Conservation (phyloP, 805 yeast species). For the Lipomyces sp. region DNA sequence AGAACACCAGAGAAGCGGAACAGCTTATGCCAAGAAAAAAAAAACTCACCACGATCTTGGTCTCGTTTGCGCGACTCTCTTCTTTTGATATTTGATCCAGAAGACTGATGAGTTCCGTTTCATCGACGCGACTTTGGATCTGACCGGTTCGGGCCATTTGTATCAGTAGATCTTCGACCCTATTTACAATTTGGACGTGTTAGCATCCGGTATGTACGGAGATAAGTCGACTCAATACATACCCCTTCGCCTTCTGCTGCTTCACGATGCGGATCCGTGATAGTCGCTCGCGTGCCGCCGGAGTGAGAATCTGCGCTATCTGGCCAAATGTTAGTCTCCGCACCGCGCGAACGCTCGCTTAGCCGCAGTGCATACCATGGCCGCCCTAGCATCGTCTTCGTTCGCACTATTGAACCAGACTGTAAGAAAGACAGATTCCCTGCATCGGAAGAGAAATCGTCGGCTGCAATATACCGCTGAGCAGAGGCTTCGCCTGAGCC, state of each 20-base stretch:
- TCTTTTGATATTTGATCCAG: constrained; percentile 77
- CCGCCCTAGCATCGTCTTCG: constrained; percentile 25
- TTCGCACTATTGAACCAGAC: background rate
- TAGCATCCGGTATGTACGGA: background rate
- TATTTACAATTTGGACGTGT: constrained; percentile 1
- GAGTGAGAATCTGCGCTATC: constrained; percentile 70
- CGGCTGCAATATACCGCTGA: too few relatives aligned
- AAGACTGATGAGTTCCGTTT: constrained; percentile 76
- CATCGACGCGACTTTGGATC: constrained; percentile 67
- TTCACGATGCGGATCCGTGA: constrained; percentile 83
- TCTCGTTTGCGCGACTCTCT: constrained; percentile 52
- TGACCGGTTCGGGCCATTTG: constrained; percentile 75
- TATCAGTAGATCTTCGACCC: constrained; percentile 73
- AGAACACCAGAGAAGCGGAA: background rate
- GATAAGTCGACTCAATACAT: constrained; percentile 1
- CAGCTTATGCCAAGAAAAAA: background rate
- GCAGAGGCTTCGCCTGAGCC: constrained; percentile 4
- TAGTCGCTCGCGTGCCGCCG: constrained; percentile 82
- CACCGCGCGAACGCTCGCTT: background rate
- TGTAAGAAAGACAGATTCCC: background rate
- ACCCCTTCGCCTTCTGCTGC: constrained; percentile 82
- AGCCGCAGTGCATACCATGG: constrained; percentile 21
- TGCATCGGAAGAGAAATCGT: too few relatives aligned
- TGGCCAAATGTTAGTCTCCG: constrained; percentile 3
- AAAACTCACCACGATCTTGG: constrained; percentile 54